Percentiles rank a stretch among this genome's conserved stretches.
Evolutionary conservation across 2,329 filamentous ascomycete species (phyloP).

Genomic region (Lithohypha guttulata): DNA sequence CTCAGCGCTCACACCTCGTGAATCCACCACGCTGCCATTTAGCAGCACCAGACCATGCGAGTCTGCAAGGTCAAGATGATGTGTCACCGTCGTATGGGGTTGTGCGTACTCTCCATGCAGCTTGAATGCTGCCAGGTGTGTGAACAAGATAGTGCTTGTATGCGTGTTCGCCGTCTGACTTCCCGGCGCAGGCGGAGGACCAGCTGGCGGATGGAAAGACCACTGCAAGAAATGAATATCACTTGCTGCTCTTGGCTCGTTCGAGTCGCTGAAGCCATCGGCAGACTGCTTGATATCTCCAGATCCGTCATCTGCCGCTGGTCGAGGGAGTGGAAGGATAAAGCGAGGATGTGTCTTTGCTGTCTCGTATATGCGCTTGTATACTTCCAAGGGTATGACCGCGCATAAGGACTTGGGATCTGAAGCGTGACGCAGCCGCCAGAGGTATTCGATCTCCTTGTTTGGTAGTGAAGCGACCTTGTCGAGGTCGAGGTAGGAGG

Average conservation of each 20-base stretch:
- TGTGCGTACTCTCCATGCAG: constrained; percentile 76
- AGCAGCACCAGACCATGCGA: constrained; percentile 73
- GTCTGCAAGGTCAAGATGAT: constrained; percentile 69
- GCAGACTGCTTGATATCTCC: constrained; percentile 22
- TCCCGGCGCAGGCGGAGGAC: constrained; percentile 19
- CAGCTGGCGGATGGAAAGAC: constrained; percentile 62
- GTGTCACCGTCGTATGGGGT: constrained; percentile 88
- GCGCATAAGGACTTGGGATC: constrained; percentile 73
- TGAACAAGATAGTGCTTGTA: constrained; percentile 76
- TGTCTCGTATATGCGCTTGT: constrained; percentile 56
- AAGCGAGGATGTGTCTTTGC: constrained; percentile 76
- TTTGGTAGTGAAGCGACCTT: constrained; percentile 63
- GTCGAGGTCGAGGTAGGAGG: constrained; percentile 63
- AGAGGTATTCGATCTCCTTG: constrained; percentile 76
- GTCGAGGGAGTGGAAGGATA: constrained; percentile 66
- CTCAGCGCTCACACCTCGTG: constrained; percentile 62
- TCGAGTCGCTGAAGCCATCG: constrained; percentile 26
- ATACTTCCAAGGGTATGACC: constrained; percentile 63
- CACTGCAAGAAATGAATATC: constrained; percentile 97
- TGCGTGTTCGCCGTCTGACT: constrained; percentile 38
- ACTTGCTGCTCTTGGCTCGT: constrained; percentile 44
- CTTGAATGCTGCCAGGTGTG: constrained; percentile 88
- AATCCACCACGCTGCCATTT: constrained; percentile 68
- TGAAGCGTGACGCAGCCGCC: constrained; percentile 75
- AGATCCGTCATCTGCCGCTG: constrained; percentile 17